These are phyloP conservation scores for Boletus sp. DNA, from an alignment of 768 basidiomycete genomes.

Conservation along the genomic window DNA sequence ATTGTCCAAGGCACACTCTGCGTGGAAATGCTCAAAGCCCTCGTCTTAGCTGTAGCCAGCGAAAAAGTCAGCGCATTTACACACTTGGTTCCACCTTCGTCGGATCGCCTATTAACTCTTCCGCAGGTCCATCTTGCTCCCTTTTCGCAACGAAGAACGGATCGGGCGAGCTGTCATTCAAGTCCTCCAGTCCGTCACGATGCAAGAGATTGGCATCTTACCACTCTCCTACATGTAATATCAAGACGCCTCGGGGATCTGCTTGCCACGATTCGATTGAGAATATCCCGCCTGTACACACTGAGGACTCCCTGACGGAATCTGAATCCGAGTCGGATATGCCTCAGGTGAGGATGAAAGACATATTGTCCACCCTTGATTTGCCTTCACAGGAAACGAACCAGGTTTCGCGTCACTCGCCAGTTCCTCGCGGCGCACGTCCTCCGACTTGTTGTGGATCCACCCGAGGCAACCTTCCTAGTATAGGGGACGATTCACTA, in stretches of 20 bases:
- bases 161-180: neutral
- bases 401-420: neutral
- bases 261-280: slow-evolving; percentile 3
- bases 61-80: neutral
- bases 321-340: slow-evolving; percentile 27
- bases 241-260: neutral
- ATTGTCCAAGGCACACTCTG: neutral
- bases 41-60: neutral
- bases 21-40: neutral
- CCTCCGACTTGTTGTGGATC: neutral
- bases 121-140: neutral
- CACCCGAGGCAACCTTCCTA: neutral
- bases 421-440: neutral
- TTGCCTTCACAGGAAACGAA: neutral
- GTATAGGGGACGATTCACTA: slow-evolving; percentile 25
- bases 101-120: slow-evolving; percentile 1
- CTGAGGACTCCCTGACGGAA: slow-evolving; percentile 33
- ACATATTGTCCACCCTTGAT: neutral
- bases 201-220: neutral
- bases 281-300: slow-evolving; percentile 1
- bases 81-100: slow-evolving; percentile 2
- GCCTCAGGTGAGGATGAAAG: slow-evolving; percentile 7
- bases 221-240: slow-evolving; percentile 5
- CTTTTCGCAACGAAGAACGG: slow-evolving; percentile 1
- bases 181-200: neutral